phyloP scores from a whole-genome alignment of 495 filamentous ascomycete species.

The Aspergillus taichungensis region DNA sequence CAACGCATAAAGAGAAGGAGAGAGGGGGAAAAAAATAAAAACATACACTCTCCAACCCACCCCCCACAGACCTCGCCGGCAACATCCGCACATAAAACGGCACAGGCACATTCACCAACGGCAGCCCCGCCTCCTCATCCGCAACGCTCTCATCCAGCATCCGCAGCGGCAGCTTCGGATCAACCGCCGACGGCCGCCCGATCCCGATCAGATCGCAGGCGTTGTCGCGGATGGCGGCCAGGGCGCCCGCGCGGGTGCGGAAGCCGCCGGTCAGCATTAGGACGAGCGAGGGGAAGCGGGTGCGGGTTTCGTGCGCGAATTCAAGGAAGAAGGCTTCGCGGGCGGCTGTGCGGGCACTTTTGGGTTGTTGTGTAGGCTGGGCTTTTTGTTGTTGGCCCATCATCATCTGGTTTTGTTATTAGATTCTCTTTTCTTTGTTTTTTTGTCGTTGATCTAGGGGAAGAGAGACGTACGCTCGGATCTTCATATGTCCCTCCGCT shows the following conservation, averaged over 20 bases:
- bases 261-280: constrained; percentile 51
- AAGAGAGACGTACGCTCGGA: constrained; percentile 21
- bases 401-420: constrained; percentile 21
- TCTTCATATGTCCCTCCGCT: constrained; percentile 52
- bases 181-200: constrained; percentile 42
- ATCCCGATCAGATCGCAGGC: constrained; percentile 54
- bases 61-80: constrained; percentile 32
- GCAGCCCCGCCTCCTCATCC: constrained; percentile 40
- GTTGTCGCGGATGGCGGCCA: constrained; percentile 38
- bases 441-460: neutral
- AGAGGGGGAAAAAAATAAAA: neutral
- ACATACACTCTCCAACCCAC: constrained; percentile 37
- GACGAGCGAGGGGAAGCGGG: constrained; percentile 31
- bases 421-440: neutral
- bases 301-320: constrained; percentile 40
- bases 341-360: constrained; percentile 32
- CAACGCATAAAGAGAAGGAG: too few relatives aligned
- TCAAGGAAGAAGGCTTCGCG: constrained; percentile 58
- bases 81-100: constrained; percentile 25
- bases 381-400: constrained; percentile 4
- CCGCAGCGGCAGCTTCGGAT: constrained; percentile 40
- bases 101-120: constrained; percentile 24
- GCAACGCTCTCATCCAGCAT: constrained; percentile 43
- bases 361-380: constrained; percentile 1
- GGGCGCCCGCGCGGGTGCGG: constrained; percentile 45